Conservation (phyloP, 2,329 filamentous ascomycete genomes). For the Boeremia exigua region DNA sequence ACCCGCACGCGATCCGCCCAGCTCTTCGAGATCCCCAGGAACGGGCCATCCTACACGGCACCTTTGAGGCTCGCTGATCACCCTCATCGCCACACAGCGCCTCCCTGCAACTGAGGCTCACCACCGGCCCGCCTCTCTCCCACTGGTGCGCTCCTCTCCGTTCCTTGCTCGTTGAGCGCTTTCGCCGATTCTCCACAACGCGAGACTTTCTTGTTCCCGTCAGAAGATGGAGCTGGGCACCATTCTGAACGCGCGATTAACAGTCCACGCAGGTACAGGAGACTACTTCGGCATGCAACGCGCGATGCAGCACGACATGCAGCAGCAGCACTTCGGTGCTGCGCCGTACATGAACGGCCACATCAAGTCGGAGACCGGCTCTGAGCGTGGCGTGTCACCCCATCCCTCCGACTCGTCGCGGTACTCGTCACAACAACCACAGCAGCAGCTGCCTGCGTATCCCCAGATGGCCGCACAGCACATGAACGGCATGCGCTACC, state of each 20-base stretch:
- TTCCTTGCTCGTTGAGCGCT: conserved; percentile 32
- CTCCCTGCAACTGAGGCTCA: conserved; percentile 33
- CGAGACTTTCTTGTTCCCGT: conserved; percentile 19
- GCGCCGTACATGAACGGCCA: conserved; percentile 56
- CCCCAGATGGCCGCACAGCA: conserved; percentile 57
- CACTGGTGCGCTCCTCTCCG: conserved; percentile 44
- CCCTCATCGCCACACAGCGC: conserved; percentile 32
- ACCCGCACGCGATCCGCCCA: conserved; percentile 47
- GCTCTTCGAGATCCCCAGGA: conserved; percentile 33
- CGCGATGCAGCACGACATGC: conserved; percentile 50
- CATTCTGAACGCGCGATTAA: conserved; percentile 52
- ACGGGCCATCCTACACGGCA: conserved; percentile 38
- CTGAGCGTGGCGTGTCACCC: conserved; percentile 63
- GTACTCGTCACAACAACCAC: conserved; percentile 64
- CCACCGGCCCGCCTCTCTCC: conserved; percentile 30
- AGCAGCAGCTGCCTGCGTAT: conserved; percentile 58
- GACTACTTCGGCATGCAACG: conserved; percentile 49
- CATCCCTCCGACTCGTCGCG: conserved; percentile 63
- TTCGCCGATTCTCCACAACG: conserved; percentile 25
- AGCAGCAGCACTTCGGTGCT: conserved; percentile 54
- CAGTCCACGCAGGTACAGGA: conserved; percentile 46
- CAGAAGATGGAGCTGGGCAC: conserved; percentile 49
- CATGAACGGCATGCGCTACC: conserved; percentile 60
- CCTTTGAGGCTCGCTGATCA: conserved; percentile 26
- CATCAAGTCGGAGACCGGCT: conserved; percentile 65